Evolutionary conservation across 169 alveolate species (phyloP), one percentile per base, ranked within the genome.

Genomic region (Cardiosporidium cionae): DNA sequence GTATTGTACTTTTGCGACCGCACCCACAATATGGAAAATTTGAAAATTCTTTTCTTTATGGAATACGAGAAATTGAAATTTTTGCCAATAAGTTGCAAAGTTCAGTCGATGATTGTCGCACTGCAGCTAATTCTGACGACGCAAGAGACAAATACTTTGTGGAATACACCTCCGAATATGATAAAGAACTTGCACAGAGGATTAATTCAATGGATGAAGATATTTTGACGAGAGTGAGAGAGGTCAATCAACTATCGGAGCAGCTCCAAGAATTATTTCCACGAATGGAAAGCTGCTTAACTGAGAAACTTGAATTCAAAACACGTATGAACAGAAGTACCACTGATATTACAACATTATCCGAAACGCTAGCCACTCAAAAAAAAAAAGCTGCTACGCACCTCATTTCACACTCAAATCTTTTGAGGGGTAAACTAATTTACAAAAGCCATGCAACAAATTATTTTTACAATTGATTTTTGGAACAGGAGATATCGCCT

Each of bases 61-160:
- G 96, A 36, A 87, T 91, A 52, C 80, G 96, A 71, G 90, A 89
- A 72, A 63, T 91, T 36, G 90, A 84, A 69, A 89, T 91, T 28
- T 78, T 87, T 58, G 87, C 95, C 3, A 87, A 86, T 80, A 84
- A 88, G 65, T 72, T 90, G 76, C 84, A 87, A 65, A 82, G 93
- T 5, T 89, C 87, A 3, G 86, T 91, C 33, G 87, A 84, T 31
- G 89, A 89, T 64, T 91, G 96, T 77, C 85, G 93, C 67, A 92
- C 87, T 63, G 96, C 95, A 0, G 96, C 96, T 6, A 86, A 89
- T 68, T 82, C 92, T 27, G 81, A 77, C 16, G 96, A 91, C 66
- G 95, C 96, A 2, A 80, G 96, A 74, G 96, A 91, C 72, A 91
- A 91, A 65, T 91, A 89, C 77, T 91, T 91, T 64, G 87, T 91